Evolutionary conservation across 2,329 filamentous ascomycete genomes (phyloP).

Genomic region (Colletotrichum sp.): DNA sequence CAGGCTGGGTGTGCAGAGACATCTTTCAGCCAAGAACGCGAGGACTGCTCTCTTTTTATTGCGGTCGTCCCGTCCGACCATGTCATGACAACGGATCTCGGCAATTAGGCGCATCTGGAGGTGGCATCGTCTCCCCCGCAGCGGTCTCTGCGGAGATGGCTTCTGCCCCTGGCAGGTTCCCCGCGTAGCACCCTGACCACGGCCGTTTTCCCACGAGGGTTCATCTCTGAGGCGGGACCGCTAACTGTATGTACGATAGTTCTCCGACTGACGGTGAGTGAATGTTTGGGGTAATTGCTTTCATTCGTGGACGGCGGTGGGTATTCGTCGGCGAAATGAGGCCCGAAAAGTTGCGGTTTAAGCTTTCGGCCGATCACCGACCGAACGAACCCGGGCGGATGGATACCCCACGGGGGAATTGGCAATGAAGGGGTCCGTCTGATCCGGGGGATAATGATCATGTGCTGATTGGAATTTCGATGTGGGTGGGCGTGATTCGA

Average conservation of each 20-base stretch:
- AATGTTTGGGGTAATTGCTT: not conserved
- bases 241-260: not conserved
- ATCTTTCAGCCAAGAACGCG: rapidly evolving
- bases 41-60: not conserved
- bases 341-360: not conserved
- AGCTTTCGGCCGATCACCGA: not conserved
- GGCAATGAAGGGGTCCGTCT: not conserved
- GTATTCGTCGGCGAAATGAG: not conserved
- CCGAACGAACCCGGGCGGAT: not conserved
- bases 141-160: not conserved
- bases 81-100: constrained; percentile 4
- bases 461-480: not conserved
- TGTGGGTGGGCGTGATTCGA: too few species aligned
- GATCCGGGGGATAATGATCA: not conserved
- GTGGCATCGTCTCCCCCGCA: not conserved
- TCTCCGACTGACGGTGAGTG: not conserved
- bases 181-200: not conserved
- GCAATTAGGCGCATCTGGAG: not conserved
- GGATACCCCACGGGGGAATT: not conserved
- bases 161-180: not conserved
- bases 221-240: not conserved
- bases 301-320: constrained; percentile 1
- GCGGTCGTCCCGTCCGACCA: not conserved
- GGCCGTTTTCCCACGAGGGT: not conserved
- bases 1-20: too few species aligned